These are phyloP conservation scores for Pseudocercospora eumusae DNA, from an alignment of 2,329 filamentous ascomycete species.

Conservation along the genomic window DNA sequence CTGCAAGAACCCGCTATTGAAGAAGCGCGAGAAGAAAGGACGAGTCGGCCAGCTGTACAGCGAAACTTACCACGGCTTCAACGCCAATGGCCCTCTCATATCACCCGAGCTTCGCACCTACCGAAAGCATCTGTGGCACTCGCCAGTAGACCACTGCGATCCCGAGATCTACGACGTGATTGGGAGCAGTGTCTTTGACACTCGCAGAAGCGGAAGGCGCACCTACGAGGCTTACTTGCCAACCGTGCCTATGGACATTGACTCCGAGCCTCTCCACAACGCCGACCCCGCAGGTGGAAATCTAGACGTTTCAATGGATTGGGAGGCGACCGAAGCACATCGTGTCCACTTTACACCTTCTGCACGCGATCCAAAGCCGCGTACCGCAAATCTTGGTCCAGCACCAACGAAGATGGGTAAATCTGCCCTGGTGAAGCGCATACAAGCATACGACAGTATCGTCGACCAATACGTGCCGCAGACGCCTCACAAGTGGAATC, in stretches of 20 bases:
- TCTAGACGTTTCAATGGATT: neutral
- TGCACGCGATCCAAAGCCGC: neutral
- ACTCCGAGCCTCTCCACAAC: neutral
- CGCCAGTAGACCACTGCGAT: neutral
- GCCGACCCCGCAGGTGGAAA: neutral
- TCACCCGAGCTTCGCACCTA: neutral
- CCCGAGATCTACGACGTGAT: neutral
- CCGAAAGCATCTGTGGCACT: neutral
- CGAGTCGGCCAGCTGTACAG: neutral
- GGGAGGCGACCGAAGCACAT: neutral
- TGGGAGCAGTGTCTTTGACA: neutral
- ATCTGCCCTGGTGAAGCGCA: conserved; percentile 13
- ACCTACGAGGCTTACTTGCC: neutral
- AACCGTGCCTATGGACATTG: conserved; percentile 5
- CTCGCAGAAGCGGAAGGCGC: neutral
- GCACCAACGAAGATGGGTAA: neutral
- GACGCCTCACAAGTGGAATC: conserved; percentile 9
- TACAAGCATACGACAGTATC: conserved; percentile 15
- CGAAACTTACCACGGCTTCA: neutral
- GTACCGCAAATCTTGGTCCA: neutral
- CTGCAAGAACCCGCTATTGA: neutral
- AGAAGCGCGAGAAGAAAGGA: neutral
- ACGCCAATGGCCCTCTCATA: neutral
- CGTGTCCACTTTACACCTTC: neutral
- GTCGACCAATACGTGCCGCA: conserved; percentile 14